Evolutionary conservation across 345 rosid species (phyloP).

Genomic region (Eucalyptus pumila): DNA sequence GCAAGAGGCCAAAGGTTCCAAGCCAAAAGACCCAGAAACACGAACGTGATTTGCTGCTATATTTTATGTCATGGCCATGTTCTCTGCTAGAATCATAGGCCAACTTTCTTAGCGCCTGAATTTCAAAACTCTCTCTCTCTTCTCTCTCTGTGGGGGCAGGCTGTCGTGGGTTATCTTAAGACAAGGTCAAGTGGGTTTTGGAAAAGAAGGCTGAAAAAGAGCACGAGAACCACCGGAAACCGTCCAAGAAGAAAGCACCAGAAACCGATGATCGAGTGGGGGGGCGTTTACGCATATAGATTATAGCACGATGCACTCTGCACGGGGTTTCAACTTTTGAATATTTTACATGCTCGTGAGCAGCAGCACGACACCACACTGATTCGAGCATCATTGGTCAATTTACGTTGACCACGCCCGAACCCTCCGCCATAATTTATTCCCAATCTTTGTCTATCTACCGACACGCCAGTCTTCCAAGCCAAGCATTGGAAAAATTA

Average conservation of each 20-base stretch:
- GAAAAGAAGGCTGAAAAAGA: not conserved
- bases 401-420: not conserved
- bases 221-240: not conserved
- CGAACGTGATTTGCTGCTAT: not conserved
- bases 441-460: not conserved
- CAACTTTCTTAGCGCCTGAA: not conserved
- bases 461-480: not conserved
- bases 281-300: not conserved
- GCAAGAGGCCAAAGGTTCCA: not conserved
- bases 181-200: not conserved
- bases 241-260: not conserved
- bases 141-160: not conserved
- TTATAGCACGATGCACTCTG: not conserved
- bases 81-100: not conserved
- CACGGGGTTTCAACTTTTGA: not conserved
- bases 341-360: not conserved
- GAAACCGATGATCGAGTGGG: not conserved
- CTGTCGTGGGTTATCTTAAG: not conserved
- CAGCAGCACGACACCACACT: not conserved
- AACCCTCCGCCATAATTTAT: not conserved
- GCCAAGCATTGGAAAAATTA: not conserved
- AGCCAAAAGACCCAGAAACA: not conserved
- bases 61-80: not conserved
- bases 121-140: not conserved
- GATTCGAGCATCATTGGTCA: not conserved